These are phyloP conservation scores for Entomortierella lignicola DNA, from an alignment of 192 early-diverging fungal genomes.

Conservation along the genomic window DNA sequence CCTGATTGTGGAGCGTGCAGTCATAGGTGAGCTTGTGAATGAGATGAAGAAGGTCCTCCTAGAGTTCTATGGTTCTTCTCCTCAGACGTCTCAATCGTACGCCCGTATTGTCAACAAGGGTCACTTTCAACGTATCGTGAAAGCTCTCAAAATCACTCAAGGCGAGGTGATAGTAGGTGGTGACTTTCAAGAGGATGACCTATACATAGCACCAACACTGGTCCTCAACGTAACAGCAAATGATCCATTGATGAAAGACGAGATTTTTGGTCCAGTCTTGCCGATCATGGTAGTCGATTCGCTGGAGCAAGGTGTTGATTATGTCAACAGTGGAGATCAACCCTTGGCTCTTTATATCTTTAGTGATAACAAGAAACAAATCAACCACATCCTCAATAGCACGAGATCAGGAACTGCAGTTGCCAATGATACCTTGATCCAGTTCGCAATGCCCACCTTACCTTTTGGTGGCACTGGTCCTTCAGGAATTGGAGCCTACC, in stretches of 20 bases:
- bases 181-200: slow-evolving; percentile 65
- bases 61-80: slow-evolving; percentile 57
- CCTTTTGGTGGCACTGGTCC: slow-evolving; percentile 92
- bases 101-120: slow-evolving; percentile 69
- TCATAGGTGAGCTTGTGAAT: slow-evolving; percentile 61
- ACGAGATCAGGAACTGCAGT: slow-evolving; percentile 81
- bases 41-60: slow-evolving; percentile 53
- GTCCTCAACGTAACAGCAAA: slow-evolving; percentile 75
- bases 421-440: slow-evolving; percentile 86
- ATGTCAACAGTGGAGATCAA: slow-evolving; percentile 71
- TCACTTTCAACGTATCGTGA: slow-evolving; percentile 73
- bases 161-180: slow-evolving; percentile 73
- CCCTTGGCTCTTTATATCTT: slow-evolving; percentile 89
- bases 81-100: slow-evolving; percentile 58
- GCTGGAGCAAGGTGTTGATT: slow-evolving; percentile 70
- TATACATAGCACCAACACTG: slow-evolving; percentile 86
- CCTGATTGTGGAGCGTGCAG: slow-evolving; percentile 65
- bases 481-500: slow-evolving; percentile 90
- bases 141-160: slow-evolving; percentile 59
- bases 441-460: slow-evolving; percentile 63
- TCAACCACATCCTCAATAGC: slow-evolving; percentile 69
- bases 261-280: slow-evolving; percentile 94
- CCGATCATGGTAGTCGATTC: slow-evolving; percentile 78
- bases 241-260: slow-evolving; percentile 78
- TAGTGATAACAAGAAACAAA: slow-evolving; percentile 58